Base-by-base conservation (phyloP, 2,329 filamentous ascomycete genomes). In the Juglanconis juglandina region DNA sequence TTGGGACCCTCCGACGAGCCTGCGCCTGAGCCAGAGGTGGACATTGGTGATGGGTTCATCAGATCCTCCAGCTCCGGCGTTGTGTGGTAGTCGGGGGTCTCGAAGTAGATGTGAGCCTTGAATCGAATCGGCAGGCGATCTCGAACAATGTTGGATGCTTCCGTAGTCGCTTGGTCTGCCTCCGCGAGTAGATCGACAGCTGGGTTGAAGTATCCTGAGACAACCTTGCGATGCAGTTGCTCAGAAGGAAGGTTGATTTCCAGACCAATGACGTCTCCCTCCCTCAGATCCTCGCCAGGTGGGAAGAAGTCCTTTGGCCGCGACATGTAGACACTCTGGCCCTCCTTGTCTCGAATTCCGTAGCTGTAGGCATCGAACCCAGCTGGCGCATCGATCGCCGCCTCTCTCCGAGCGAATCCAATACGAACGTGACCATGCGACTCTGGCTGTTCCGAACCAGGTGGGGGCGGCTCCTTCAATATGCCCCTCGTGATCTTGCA, bases 51-150 rank as follows among this genome's bases (percentile, higher is more conserved):
- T 1, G 87, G 87, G 69, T 90, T 91, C 80, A 92, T 88, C 24
- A 90, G 77, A 68, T 96, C 90, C 68, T 97, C 93, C 46, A 98
- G 86, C 66, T 96, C 89, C 71, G 96, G 96, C 10, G 89, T 89
- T 0, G 91, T 81, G 67, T 94, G 90, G 72, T 96, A 96, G 71
- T 96, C 92, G 65, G 92, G 90, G 71, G 91, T 89, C 75, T 98
- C 94, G 73, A 96, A 97, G 77, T 96, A 96, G 56, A 93, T 89
- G 72, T 96, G 92, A 47, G 89, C 87, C 74, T 96, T 97, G 79
- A 96, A 96, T 9, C 93, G 87, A 66, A 98, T 96, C 1, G 95
- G 93, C 49, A 97, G 92, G 53, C 95, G 90, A 73, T 99, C 96
- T 64, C 96, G 91, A 62, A 99, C 91, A 64, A 98, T 90, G 72